Conservation (phyloP, 148 eudicot species). For the Cornus kousa region DNA sequence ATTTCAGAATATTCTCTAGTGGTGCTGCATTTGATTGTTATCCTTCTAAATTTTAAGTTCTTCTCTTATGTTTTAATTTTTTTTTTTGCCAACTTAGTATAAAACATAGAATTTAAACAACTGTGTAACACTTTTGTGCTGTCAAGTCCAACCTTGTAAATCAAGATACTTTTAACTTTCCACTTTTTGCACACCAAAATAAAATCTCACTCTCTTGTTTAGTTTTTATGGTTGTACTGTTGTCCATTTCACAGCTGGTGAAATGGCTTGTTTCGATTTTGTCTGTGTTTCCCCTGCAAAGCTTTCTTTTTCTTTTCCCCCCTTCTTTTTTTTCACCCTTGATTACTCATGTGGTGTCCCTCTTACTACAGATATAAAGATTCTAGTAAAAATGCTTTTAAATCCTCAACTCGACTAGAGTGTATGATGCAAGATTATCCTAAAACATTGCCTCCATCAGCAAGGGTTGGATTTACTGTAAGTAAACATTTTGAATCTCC, state of each 20-base stretch:
- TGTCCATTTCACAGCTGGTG: not conserved
- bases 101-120: no score
- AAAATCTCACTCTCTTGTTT: no score
- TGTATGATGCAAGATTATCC: conserved; percentile 99
- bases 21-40: not conserved
- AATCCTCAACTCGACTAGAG: conserved; percentile 93
- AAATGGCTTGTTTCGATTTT: not conserved
- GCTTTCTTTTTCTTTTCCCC: not conserved
- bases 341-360: conserved; percentile 8
- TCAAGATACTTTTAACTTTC: no score
- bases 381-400: conserved; percentile 74
- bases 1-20: no score
- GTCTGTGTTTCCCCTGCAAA: not conserved
- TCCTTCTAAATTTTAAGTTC: not conserved
- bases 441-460: conserved; percentile 87
- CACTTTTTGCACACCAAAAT: no score
- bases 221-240: not conserved
- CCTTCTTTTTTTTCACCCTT: not conserved
- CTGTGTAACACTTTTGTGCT: no score
- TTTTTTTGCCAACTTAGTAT: not conserved
- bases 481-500: conserved; percentile 19
- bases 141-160: not conserved
- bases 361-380: conserved; percentile 73
- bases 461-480: conserved; percentile 96
- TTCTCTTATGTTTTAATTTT: not conserved